Evolutionary conservation across 1,284 basidiomycete species (phyloP).

Genomic region (Cryptococcus sp.): DNA sequence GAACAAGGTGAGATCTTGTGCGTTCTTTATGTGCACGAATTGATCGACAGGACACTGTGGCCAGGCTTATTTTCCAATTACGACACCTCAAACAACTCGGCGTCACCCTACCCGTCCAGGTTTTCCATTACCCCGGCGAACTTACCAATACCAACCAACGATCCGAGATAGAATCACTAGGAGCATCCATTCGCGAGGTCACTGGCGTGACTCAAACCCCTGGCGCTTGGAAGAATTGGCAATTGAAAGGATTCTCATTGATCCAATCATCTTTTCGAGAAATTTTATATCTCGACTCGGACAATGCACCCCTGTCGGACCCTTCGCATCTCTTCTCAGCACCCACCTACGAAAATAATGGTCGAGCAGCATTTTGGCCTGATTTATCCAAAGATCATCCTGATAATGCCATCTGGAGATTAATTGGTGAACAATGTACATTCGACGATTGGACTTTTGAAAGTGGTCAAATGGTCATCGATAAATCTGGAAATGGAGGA

Average conservation of each 20-base stretch:
- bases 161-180: conserved; percentile 39
- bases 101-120: conserved; percentile 47
- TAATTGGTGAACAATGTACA: conserved; percentile 48
- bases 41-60: conserved; percentile 43
- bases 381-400: conserved; percentile 52
- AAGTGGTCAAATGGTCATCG: conserved; percentile 51
- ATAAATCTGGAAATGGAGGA: conserved; percentile 50
- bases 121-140: conserved; percentile 50
- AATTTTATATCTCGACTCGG: conserved; percentile 48
- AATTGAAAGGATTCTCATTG: conserved; percentile 50
- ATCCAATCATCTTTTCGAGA: conserved; percentile 49
- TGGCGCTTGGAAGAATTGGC: conserved; percentile 44
- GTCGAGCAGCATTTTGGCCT: conserved; percentile 52
- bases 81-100: conserved; percentile 41
- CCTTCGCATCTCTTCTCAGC: conserved; percentile 49
- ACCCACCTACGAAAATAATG: conserved; percentile 38
- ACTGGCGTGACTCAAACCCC: background rate
- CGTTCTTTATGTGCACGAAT: background rate
- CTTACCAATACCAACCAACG: conserved; percentile 32
- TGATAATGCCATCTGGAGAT: conserved; percentile 52
- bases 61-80: conserved; percentile 43
- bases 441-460: conserved; percentile 43
- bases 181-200: conserved; percentile 38
- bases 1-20: conserved; percentile 40
- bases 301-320: conserved; percentile 49